Base-by-base conservation (phyloP, 306 rosid genomes). In the Vicia sativa region DNA sequence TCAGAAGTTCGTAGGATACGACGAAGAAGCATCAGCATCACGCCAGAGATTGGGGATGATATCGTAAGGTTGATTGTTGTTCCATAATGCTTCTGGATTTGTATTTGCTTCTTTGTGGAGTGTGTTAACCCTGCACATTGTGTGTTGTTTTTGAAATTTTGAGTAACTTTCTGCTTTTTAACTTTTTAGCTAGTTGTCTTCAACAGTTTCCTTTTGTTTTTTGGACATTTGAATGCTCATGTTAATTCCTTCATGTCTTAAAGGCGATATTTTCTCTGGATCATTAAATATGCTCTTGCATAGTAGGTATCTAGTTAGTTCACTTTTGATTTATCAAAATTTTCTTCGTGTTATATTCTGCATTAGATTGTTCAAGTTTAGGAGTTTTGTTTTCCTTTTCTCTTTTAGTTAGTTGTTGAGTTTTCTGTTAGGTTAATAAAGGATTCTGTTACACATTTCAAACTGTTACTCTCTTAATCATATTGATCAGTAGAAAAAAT, bases 1-100 rank as follows among this genome's bases (percentile, higher is more conserved):
- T 85, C 90, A 67, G 99, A 87, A 67, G 82, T 83, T 55, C 95
- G 97, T 67, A 85, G 96, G 82, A 69, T 88, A 71, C 82, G 99
- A 84, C 84, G 99, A 82, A 85, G 99, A 80, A 90, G 99, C 96
- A 88, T 95, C 73, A 95, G 99, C 74, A 90, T 95, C 75, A 93
- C 95, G 42, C 97, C 97, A 37, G 99, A 95, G 82, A 95, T 95
- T 72, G 97, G 99, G 74, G 99, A 95, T 79, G 97, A 95, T 78
- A 95, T 95, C 72, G 97, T 90, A 80, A 95, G 99, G 99, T 93
- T 80, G 88, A 58, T 80, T 53, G 16, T 70, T 78, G 70, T 75
- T 57, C 71, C 64, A 41, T 77, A 50, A 49, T 76, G 43, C 71
- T 67, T 62, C 18, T 72, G 57, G 43, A 23, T 65, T 45, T 57